Evolutionary conservation across 768 basidiomycete genomes (phyloP).

Genomic region (Suillus discolor): DNA sequence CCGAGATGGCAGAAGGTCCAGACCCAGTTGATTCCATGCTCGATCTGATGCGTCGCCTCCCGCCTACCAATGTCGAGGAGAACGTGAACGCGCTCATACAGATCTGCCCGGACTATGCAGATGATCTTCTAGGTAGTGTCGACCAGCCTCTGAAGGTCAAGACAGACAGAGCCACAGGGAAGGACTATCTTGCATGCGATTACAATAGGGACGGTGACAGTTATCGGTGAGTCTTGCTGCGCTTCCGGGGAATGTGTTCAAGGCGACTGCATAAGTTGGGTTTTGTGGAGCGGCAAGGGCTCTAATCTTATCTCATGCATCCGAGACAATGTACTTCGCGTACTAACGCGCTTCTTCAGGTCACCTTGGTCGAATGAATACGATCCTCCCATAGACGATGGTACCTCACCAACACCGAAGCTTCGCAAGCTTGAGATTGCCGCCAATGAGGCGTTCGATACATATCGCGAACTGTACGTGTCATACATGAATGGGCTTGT

Average conservation of each 20-base stretch:
- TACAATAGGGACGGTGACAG: conserved; percentile 93
- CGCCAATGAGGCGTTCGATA: conserved; percentile 96
- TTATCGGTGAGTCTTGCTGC: conserved; percentile 62
- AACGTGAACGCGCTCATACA: conserved; percentile 81
- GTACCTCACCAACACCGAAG: conserved; percentile 80
- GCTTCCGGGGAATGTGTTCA: neutral
- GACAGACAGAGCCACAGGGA: conserved; percentile 78
- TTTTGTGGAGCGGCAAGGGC: neutral
- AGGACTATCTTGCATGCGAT: conserved; percentile 92
- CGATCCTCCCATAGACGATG: conserved; percentile 86
- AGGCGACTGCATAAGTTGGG: neutral
- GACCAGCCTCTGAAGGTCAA: conserved; percentile 89
- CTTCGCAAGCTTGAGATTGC: conserved; percentile 90
- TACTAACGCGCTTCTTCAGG: conserved; percentile 43
- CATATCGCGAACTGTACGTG: conserved; percentile 90
- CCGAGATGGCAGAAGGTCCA: conserved; percentile 45
- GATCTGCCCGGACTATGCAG: conserved; percentile 91
- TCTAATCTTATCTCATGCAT: neutral
- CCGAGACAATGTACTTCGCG: neutral
- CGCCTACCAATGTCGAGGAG: conserved; percentile 84
- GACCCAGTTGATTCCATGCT: conserved; percentile 92
- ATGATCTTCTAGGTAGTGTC: conserved; percentile 92
- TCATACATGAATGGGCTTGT: conserved; percentile 2
- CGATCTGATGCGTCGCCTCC: conserved; percentile 94
- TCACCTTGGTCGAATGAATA: conserved; percentile 99